Evolutionary conservation across 495 filamentous ascomycete species (phyloP).

Genomic region (Penicillium soppii): DNA sequence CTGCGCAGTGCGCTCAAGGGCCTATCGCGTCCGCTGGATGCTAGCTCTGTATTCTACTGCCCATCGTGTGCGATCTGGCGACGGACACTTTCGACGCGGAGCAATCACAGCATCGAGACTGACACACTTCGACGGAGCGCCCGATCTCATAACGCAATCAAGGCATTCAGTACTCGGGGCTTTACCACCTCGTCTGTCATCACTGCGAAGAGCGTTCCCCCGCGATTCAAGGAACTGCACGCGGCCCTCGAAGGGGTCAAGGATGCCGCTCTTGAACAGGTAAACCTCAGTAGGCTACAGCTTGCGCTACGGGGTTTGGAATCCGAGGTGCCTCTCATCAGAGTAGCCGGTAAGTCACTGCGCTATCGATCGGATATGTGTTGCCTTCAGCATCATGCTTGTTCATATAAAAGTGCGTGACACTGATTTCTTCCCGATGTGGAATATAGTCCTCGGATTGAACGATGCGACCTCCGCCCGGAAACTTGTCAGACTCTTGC

Average conservation of each 20-base stretch:
- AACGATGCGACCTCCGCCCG: slow-evolving; percentile 48
- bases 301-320: slow-evolving; percentile 77
- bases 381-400: not conserved
- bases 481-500: slow-evolving; percentile 65
- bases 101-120: slow-evolving; percentile 8
- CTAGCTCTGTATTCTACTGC: slow-evolving; percentile 31
- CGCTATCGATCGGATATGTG: not conserved
- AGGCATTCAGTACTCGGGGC: slow-evolving; percentile 5
- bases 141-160: slow-evolving; percentile 2
- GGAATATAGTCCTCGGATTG: slow-evolving; percentile 50
- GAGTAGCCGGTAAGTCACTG: slow-evolving; percentile 60
- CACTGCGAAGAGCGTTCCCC: slow-evolving; percentile 33
- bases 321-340: slow-evolving; percentile 60
- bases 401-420: not conserved
- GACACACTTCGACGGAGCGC: slow-evolving; percentile 5
- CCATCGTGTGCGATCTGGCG: slow-evolving; percentile 40
- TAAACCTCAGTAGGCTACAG: slow-evolving; percentile 74
- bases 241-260: slow-evolving; percentile 61
- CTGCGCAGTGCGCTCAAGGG: slow-evolving; percentile 40
- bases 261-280: slow-evolving; percentile 58
- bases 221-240: slow-evolving; percentile 53
- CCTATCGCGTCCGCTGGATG: slow-evolving; percentile 30
- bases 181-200: slow-evolving; percentile 29
- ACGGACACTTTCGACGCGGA: slow-evolving; percentile 31
- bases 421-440: not conserved